Percentiles rank a stretch among this genome's conserved stretches.
Evolutionary conservation across 2,329 filamentous ascomycete species (phyloP).

Genomic region (Fusarium floridanum): DNA sequence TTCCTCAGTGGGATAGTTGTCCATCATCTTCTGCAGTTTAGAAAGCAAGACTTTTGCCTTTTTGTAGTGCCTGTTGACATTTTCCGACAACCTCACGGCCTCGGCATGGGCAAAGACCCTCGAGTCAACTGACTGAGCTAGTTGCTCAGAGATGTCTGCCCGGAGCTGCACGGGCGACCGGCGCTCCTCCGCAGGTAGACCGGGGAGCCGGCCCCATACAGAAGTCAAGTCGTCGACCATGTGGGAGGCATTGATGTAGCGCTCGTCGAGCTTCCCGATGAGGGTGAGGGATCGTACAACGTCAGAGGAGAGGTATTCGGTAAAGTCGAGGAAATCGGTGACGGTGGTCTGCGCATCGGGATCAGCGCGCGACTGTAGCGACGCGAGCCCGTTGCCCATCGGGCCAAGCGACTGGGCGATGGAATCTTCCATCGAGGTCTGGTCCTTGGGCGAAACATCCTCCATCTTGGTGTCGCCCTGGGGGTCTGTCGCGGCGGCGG

Average conservation of each 20-base stretch:
- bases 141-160: conserved; percentile 69
- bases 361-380: conserved; percentile 67
- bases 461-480: conserved; percentile 43
- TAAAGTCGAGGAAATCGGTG: conserved; percentile 77
- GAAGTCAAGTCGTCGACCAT: conserved; percentile 69
- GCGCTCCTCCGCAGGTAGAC: conserved; percentile 60
- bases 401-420: conserved; percentile 45
- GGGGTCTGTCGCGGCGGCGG: conserved; percentile 41
- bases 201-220: conserved; percentile 68
- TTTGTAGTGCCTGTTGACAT: conserved; percentile 72
- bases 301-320: conserved; percentile 77
- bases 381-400: conserved; percentile 50
- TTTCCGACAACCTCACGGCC: conserved; percentile 73
- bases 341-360: conserved; percentile 78
- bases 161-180: conserved; percentile 65
- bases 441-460: conserved; percentile 46
- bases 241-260: conserved; percentile 67
- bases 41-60: conserved; percentile 69
- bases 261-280: conserved; percentile 73
- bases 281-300: conserved; percentile 74
- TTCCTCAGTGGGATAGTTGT: conserved; percentile 70
- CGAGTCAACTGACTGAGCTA: conserved; percentile 67
- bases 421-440: conserved; percentile 44
- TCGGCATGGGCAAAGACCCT: conserved; percentile 72
- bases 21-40: conserved; percentile 71